A percentile compares a stretch with the other conserved stretches of the same genome.
Evolutionary conservation across 192 early-diverging fungal species (phyloP).

Genomic region (Backusella sp.): DNA sequence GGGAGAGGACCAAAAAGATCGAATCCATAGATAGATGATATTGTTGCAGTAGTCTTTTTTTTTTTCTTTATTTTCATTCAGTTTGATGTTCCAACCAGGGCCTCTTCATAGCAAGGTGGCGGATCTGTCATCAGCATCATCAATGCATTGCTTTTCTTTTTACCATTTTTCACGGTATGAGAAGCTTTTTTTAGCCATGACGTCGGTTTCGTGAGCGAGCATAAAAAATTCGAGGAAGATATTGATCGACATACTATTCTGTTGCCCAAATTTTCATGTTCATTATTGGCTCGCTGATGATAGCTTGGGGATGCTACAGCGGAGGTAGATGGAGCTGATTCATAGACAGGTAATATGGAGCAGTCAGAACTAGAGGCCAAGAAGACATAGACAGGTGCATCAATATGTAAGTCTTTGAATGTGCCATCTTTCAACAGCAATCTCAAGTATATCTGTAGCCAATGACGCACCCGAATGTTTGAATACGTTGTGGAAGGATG

Average conservation of each 20-base stretch:
- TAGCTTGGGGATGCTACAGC: background rate
- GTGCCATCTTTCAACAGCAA: conserved; percentile 15
- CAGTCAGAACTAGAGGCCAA: conserved; percentile 11
- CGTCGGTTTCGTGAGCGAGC: background rate
- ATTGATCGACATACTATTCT: background rate
- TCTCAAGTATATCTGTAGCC: conserved; percentile 25
- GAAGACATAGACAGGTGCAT: conserved; percentile 10
- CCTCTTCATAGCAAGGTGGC: background rate
- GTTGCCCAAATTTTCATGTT: background rate
- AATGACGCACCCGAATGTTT: conserved; percentile 31
- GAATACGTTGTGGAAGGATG: conserved; percentile 23
- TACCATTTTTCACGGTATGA: background rate
- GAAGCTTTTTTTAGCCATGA: conserved; percentile 8
- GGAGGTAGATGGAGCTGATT: background rate
- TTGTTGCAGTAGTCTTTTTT: conserved; percentile 30
- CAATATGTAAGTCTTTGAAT: conserved; percentile 19
- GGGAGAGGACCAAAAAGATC: background rate
- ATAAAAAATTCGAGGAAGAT: background rate
- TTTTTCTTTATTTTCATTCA: conserved; percentile 46
- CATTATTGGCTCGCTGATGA: background rate
- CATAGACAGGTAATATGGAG: conserved; percentile 16
- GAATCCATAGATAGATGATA: conserved; percentile 23
- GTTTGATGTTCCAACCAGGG: conserved; percentile 23
- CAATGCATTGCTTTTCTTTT: background rate
- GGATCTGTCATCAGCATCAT: conserved; percentile 11